Evolutionary conservation across 1,139 yeast genomes (phyloP).

Genomic region (Ogataea hybrid): DNA sequence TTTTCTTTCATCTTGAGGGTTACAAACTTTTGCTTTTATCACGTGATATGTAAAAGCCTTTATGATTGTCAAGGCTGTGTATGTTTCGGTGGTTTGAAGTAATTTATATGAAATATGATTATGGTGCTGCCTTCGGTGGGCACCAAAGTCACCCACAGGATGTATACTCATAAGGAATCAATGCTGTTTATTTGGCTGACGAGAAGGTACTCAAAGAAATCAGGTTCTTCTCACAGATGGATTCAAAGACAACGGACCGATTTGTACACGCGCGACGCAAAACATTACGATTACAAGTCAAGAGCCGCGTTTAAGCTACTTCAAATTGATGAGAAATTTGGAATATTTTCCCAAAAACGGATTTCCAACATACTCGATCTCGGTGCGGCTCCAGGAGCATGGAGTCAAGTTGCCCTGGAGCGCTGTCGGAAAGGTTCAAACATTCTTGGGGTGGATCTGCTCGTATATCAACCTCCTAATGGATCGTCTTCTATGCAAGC

Average conservation of each 20-base stretch:
- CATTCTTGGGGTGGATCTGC: constrained; percentile 81
- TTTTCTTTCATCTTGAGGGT: background rate
- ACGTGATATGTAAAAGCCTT: background rate
- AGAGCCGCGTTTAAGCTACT: constrained; percentile 88
- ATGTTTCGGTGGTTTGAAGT: too few relatives aligned
- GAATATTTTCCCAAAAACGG: constrained; percentile 50
- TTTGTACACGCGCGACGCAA: constrained; percentile 63
- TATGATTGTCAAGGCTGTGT: too few relatives aligned
- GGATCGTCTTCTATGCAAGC: constrained; percentile 88
- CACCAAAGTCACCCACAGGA: background rate
- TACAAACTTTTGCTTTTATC: background rate
- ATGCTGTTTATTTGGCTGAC: background rate
- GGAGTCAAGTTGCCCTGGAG: constrained; percentile 81
- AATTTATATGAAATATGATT: too few relatives aligned
- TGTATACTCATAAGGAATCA: background rate
- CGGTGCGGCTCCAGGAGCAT: constrained; percentile 96
- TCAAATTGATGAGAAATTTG: constrained; percentile 64
- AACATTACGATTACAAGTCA: constrained; percentile 61
- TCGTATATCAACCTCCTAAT: constrained; percentile 72
- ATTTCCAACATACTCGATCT: constrained; percentile 68
- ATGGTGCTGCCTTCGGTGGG: background rate
- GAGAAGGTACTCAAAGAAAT: constrained; percentile 12
- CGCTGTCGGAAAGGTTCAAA: constrained; percentile 57
- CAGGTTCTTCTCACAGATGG: constrained; percentile 67
- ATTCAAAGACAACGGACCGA: constrained; percentile 66